Evolutionary conservation across 2,329 filamentous ascomycete species (phyloP).

Genomic region (Peltaster fructicola): DNA sequence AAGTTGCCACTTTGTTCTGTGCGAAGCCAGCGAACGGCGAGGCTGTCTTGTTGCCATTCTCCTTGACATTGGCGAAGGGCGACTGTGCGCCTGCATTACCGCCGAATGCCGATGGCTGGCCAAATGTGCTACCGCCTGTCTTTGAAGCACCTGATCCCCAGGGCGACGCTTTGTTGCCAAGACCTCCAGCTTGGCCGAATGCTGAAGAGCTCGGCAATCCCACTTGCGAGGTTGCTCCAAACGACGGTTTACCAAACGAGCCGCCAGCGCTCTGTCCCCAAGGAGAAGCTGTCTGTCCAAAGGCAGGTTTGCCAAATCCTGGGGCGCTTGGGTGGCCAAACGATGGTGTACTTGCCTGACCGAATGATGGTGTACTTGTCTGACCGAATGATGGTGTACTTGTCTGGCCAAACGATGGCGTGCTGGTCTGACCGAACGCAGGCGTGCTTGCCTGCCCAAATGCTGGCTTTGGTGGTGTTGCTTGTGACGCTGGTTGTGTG

Average conservation of each 20-base stretch:
- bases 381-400: conserved; percentile 7
- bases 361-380: conserved; percentile 9
- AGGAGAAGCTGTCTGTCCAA: conserved; percentile 6
- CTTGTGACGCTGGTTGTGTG: conserved; percentile 1
- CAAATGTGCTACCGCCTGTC: background rate
- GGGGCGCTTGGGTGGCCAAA: conserved; percentile 2
- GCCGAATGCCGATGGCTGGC: conserved; percentile 6
- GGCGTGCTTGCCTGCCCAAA: conserved; percentile 13
- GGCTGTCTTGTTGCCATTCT: conserved; percentile 2
- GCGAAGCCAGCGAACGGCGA: conserved; percentile 19
- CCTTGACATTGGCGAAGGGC: conserved; percentile 3
- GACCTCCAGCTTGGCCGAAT: conserved; percentile 11
- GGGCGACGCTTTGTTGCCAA: conserved; percentile 11
- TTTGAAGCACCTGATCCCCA: conserved; percentile 8
- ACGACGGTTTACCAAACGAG: conserved; percentile 4
- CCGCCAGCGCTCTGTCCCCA: conserved; percentile 4
- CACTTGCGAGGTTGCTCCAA: too few relatives aligned
- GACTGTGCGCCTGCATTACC: conserved; percentile 7
- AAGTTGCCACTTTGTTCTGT: conserved; percentile 4
- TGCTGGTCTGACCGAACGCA: conserved; percentile 9
- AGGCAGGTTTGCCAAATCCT: conserved; percentile 10
- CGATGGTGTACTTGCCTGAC: conserved; percentile 2
- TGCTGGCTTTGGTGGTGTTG: conserved; percentile 6
- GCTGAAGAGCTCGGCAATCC: conserved; percentile 1
- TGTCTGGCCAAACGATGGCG: conserved; percentile 12